Conservation (phyloP, 2,329 filamentous ascomycete genomes). For the Trichoderma asperellum region DNA sequence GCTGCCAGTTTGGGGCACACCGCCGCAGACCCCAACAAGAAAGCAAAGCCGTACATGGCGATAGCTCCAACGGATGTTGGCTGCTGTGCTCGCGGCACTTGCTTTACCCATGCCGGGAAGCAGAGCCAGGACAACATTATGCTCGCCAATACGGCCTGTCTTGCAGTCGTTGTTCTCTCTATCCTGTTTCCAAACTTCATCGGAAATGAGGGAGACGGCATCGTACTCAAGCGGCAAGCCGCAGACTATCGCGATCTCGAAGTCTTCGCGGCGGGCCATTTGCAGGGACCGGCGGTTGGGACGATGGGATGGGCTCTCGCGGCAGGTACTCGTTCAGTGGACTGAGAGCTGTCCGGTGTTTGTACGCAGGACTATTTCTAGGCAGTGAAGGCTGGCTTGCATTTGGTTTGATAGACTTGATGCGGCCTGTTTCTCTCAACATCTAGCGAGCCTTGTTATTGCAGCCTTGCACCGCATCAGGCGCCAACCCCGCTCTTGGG, state of each 20-base stretch:
- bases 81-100: slow-evolving; percentile 35
- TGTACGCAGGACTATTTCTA: neutral
- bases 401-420: neutral
- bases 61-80: slow-evolving; percentile 42
- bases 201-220: slow-evolving; percentile 34
- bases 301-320: neutral
- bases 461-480: neutral
- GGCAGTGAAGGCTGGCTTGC: neutral
- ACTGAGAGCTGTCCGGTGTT: neutral
- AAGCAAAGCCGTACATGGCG: slow-evolving; percentile 35
- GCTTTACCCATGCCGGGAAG: slow-evolving; percentile 38
- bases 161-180: slow-evolving; percentile 36
- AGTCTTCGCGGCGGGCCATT: slow-evolving; percentile 28
- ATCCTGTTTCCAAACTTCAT: slow-evolving; percentile 37
- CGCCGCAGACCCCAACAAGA: slow-evolving; percentile 44
- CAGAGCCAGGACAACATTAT: slow-evolving; percentile 38
- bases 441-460: neutral
- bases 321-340: neutral
- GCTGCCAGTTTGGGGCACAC: slow-evolving; percentile 34
- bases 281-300: neutral
- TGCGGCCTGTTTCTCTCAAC: neutral
- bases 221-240: slow-evolving; percentile 36
- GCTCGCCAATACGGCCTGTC: slow-evolving; percentile 37
- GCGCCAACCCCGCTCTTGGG: neutral
- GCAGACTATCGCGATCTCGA: slow-evolving; percentile 38